phyloP scores from a whole-genome alignment of 2,329 filamentous ascomycete species.

The Penicillium olsonii region DNA sequence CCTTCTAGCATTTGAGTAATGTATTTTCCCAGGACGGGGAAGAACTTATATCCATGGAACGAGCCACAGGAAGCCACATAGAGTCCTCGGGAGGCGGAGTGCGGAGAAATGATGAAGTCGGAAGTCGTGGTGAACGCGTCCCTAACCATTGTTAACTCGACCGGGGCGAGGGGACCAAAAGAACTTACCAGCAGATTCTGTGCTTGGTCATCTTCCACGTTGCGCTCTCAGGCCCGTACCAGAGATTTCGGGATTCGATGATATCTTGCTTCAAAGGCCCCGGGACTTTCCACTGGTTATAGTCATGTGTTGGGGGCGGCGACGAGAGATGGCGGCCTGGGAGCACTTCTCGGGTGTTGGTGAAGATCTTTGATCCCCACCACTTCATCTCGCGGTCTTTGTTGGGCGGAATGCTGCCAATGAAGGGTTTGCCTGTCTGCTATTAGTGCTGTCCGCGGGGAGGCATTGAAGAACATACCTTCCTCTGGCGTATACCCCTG shows the following conservation, averaged over 20 bases:
- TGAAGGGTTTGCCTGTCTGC: constrained; percentile 52
- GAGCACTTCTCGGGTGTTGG: constrained; percentile 55
- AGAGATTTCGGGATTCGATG: constrained; percentile 56
- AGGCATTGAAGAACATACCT: constrained; percentile 21
- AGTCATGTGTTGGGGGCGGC: constrained; percentile 57
- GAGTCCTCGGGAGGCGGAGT: constrained; percentile 42
- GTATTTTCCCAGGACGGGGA: constrained; percentile 34
- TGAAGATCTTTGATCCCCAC: constrained; percentile 64
- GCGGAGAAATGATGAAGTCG: constrained; percentile 53
- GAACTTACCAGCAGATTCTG: constrained; percentile 65
- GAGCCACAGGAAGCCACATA: constrained; percentile 43
- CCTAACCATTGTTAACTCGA: constrained; percentile 45
- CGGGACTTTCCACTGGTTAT: constrained; percentile 65
- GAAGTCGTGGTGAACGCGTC: constrained; percentile 64
- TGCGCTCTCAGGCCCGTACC: constrained; percentile 60
- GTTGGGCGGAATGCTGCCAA: constrained; percentile 60
- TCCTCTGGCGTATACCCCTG: constrained; percentile 46
- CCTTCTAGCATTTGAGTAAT: constrained; percentile 31
- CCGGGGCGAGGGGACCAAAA: background rate
- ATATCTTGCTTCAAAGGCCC: constrained; percentile 60
- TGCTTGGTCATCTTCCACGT: constrained; percentile 63
- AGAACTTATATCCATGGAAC: constrained; percentile 33
- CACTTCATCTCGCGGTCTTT: constrained; percentile 53
- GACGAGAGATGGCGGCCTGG: constrained; percentile 59
- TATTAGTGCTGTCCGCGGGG: constrained; percentile 14